Conservation (phyloP, 345 rosid genomes). For the Euphorbia pulcherrima region DNA sequence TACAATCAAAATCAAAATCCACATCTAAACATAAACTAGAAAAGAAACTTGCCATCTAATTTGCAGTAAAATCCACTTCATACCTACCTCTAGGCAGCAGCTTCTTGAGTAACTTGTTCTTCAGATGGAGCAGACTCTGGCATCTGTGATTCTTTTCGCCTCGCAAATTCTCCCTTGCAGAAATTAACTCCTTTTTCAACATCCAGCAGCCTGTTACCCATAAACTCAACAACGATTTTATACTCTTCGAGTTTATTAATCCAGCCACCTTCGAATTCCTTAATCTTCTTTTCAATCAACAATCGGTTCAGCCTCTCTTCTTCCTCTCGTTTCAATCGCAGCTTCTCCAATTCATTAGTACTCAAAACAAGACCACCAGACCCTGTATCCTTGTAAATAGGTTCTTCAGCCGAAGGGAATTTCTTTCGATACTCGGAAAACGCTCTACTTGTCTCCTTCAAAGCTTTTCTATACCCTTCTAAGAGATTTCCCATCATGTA, state of each 20-base stretch:
- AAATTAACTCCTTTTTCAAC: conserved; percentile 30
- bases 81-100: too few species aligned
- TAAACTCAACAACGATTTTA: conserved; percentile 26
- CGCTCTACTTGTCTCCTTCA: conserved; percentile 57
- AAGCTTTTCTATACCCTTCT: conserved; percentile 71
- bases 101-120: neutral
- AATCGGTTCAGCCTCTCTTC: conserved; percentile 48
- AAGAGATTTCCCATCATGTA: conserved; percentile 58
- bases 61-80: neutral
- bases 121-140: conserved; percentile 30
- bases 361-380: conserved; percentile 78
- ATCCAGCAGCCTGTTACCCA: conserved; percentile 31
- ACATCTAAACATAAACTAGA: neutral
- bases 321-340: conserved; percentile 55
- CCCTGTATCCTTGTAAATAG: conserved; percentile 72
- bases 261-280: conserved; percentile 50
- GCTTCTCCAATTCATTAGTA: conserved; percentile 60
- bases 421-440: conserved; percentile 62
- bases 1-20: neutral
- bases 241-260: conserved; percentile 30
- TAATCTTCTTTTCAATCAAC: conserved; percentile 41
- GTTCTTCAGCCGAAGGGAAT: conserved; percentile 47
- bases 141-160: conserved; percentile 27
- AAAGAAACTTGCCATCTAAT: neutral
- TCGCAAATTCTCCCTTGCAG: conserved; percentile 35